Conservation (phyloP, 106 monocot species). For the Dioscorea zingiberensis region DNA sequence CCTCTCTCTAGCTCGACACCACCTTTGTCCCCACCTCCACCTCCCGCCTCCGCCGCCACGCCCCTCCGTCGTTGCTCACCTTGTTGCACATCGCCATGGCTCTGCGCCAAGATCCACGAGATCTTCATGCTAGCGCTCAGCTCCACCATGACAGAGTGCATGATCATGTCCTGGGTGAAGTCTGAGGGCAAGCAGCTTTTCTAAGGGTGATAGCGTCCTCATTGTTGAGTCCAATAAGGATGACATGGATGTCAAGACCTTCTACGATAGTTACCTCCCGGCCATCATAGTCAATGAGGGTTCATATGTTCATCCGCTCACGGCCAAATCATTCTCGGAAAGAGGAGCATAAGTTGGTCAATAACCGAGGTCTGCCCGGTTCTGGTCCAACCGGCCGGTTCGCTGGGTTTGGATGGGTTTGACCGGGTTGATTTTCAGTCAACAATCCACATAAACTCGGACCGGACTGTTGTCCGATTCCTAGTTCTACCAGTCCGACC, state of each 20-base stretch:
- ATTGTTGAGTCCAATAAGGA: conserved; percentile 85
- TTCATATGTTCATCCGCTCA: conserved; percentile 22
- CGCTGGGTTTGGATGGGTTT: no score
- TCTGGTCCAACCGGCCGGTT: no score
- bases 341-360: no score
- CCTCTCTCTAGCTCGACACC: conserved; percentile 7
- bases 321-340: no score
- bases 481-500: no score
- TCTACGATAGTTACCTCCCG: conserved; percentile 70
- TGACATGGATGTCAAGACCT: conserved; percentile 85
- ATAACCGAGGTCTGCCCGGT: no score
- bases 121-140: conserved; percentile 81
- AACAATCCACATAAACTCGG: no score
- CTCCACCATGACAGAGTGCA: conserved; percentile 72
- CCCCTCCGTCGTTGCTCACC: not conserved
- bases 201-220: conserved; percentile 65
- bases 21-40: conserved; percentile 3
- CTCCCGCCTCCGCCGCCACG: not conserved
- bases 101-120: conserved; percentile 68
- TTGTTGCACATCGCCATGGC: not conserved
- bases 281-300: conserved; percentile 56
- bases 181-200: conserved; percentile 62
- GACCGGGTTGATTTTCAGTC: no score
- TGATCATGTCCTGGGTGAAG: conserved; percentile 62
- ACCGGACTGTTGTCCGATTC: no score